Conservation (phyloP, 2,329 filamentous ascomycete species). For the Daldinia sp. region DNA sequence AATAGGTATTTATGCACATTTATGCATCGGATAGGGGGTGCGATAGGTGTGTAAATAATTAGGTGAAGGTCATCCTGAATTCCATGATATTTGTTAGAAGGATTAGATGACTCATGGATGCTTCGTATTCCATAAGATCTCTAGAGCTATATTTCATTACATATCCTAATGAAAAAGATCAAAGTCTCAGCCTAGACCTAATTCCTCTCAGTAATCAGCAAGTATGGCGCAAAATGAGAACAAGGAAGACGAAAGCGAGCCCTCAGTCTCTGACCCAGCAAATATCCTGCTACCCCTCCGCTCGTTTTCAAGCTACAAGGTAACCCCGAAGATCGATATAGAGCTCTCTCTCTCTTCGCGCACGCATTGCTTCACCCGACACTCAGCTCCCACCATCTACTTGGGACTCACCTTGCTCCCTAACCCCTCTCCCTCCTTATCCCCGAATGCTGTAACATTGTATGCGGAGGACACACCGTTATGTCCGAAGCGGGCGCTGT, state of each 20-base stretch:
- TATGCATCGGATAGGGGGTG: not conserved
- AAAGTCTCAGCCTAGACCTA: not conserved
- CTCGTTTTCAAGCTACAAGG: not conserved
- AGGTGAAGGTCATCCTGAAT: not conserved
- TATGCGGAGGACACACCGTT: not conserved
- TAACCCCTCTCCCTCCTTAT: not conserved
- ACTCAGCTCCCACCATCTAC: conserved; percentile 6
- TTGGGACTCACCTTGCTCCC: conserved; percentile 16
- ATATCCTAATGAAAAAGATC: not conserved
- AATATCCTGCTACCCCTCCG: not conserved
- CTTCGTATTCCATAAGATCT: no score
- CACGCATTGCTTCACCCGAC: conserved; percentile 13
- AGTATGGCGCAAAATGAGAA: not conserved
- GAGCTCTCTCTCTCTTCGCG: conserved; percentile 5
- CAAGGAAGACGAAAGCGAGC: not conserved
- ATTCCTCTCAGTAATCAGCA: not conserved
- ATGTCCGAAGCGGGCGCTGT: not conserved
- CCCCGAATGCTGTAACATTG: not conserved
- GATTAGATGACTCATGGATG: not conserved
- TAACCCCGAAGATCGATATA: conserved; percentile 7
- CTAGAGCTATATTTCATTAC: not conserved
- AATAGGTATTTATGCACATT: not conserved
- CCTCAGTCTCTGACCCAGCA: not conserved
- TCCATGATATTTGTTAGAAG: not conserved
- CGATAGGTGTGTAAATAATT: not conserved